phyloP scores from a whole-genome alignment of 495 filamentous ascomycete species.

The Hamigera avellanea region DNA sequence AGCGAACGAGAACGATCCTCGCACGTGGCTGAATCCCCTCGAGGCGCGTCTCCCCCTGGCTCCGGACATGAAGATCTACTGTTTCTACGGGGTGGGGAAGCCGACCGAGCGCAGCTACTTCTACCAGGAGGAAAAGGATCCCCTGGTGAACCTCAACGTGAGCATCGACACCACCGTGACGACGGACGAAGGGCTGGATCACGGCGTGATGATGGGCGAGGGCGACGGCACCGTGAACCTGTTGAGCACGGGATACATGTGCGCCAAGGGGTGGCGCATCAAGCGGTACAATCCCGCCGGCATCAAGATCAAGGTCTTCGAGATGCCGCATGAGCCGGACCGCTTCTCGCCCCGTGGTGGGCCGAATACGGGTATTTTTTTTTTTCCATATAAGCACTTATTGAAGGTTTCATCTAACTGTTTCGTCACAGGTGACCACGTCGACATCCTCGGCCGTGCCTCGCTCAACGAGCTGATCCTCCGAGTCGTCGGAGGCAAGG shows the following conservation, averaged over 20 bases:
- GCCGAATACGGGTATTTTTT: slow-evolving; percentile 65
- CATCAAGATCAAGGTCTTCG: slow-evolving; percentile 68
- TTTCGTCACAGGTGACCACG: slow-evolving; percentile 59
- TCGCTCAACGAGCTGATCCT: slow-evolving; percentile 87
- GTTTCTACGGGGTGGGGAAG: slow-evolving; percentile 93
- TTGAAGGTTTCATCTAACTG: neutral
- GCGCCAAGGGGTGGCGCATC: slow-evolving; percentile 80
- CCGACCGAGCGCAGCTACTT: slow-evolving; percentile 86
- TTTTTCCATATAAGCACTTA: no score
- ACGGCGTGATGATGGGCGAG: slow-evolving; percentile 84
- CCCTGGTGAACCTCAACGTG: slow-evolving; percentile 58
- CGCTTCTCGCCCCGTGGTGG: slow-evolving; percentile 83
- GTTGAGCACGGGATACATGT: slow-evolving; percentile 90
- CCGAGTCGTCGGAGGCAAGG: slow-evolving; percentile 77
- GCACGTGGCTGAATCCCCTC: slow-evolving; percentile 91
- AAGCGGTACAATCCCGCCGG: slow-evolving; percentile 87
- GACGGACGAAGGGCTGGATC: slow-evolving; percentile 55
- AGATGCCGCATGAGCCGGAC: slow-evolving; percentile 96
- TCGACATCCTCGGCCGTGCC: slow-evolving; percentile 84
- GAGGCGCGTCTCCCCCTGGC: slow-evolving; percentile 82
- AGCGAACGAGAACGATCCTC: slow-evolving; percentile 66
- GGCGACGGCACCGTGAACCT: slow-evolving; percentile 92
- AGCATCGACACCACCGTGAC: slow-evolving; percentile 81
- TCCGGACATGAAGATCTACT: slow-evolving; percentile 90
- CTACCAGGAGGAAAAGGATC: slow-evolving; percentile 64